Conservation (phyloP, 1,139 yeast species). For the Diutina ranongensis region DNA sequence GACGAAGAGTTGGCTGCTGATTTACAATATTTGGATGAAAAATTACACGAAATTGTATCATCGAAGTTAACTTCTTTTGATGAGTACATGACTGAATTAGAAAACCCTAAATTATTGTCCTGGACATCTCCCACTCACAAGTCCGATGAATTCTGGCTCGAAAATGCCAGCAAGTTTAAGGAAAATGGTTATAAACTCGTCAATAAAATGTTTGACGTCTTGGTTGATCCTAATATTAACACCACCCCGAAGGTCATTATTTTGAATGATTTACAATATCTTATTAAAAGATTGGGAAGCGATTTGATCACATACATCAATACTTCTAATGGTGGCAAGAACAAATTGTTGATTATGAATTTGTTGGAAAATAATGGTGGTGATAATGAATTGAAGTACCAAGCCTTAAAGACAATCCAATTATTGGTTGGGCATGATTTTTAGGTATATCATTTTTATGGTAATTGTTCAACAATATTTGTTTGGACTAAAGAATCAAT, state of each 20-base stretch:
- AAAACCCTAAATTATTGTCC: conserved; percentile 59
- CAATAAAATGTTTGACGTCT: conserved; percentile 35
- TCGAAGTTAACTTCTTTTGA: conserved; percentile 78
- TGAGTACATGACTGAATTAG: conserved; percentile 79
- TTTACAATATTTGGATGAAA: conserved; percentile 43
- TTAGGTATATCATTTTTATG: too few relatives aligned
- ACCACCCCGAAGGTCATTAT: conserved; percentile 21
- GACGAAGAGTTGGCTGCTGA: conserved; percentile 85
- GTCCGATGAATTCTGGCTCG: conserved; percentile 82
- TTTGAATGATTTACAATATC: conserved; percentile 43
- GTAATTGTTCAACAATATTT: too few relatives aligned
- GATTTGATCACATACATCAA: conserved; percentile 69
- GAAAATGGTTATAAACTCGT: conserved; percentile 66
- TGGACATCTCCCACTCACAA: conserved; percentile 91
- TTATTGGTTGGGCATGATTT: conserved; percentile 62
- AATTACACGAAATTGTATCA: conserved; percentile 60
- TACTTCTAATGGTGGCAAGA: conserved; percentile 43
- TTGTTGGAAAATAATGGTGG: conserved; percentile 58
- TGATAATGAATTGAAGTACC: conserved; percentile 83
- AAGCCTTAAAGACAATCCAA: conserved; percentile 92
- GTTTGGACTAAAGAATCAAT: too few relatives aligned
- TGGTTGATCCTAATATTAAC: conserved; percentile 18
- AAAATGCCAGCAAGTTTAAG: conserved; percentile 66
- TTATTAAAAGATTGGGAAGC: conserved; percentile 31
- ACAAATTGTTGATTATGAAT: conserved; percentile 69